Evolutionary conservation across 176 grass and related monocot species (phyloP).

Genomic region (Carex kokanica): DNA sequence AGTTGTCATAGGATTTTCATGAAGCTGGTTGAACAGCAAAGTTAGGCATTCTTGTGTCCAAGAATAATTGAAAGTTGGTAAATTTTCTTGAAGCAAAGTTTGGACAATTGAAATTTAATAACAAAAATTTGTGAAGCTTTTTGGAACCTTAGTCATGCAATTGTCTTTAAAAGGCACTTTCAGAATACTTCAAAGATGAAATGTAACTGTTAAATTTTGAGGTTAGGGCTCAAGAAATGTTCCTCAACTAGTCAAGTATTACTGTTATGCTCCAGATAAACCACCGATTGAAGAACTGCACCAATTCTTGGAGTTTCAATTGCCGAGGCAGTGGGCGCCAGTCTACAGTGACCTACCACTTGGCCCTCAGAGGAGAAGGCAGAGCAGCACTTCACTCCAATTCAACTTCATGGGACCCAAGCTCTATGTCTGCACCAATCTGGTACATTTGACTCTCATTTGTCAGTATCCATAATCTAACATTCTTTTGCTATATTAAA

Average conservation of each 20-base stretch:
- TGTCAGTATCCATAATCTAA: background rate
- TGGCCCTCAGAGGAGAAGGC: constrained; percentile 79
- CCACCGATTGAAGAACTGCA: constrained; percentile 84
- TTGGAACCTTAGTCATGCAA: background rate
- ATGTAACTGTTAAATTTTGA: background rate
- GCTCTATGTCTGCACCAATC: constrained; percentile 86
- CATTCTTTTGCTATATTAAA: background rate
- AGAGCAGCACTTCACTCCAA: constrained; percentile 76
- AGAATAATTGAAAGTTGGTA: background rate
- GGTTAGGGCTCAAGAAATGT: background rate
- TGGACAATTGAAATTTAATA: background rate
- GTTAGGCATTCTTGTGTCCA: background rate
- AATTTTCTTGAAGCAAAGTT: background rate
- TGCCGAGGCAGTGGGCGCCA: constrained; percentile 96
- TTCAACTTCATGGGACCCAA: constrained; percentile 88
- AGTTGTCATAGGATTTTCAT: background rate
- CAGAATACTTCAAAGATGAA: background rate
- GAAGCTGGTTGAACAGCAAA: background rate
- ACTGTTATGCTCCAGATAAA: constrained; percentile 60
- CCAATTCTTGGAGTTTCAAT: constrained; percentile 96
- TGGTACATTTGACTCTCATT: constrained; percentile 46
- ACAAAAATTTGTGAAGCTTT: background rate
- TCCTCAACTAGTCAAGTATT: constrained; percentile 20
- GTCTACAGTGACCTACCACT: constrained; percentile 86
- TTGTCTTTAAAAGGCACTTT: background rate